These are phyloP conservation scores for Rubroshorea leprosula DNA, from an alignment of 345 rosid species.

Conservation along the genomic window DNA sequence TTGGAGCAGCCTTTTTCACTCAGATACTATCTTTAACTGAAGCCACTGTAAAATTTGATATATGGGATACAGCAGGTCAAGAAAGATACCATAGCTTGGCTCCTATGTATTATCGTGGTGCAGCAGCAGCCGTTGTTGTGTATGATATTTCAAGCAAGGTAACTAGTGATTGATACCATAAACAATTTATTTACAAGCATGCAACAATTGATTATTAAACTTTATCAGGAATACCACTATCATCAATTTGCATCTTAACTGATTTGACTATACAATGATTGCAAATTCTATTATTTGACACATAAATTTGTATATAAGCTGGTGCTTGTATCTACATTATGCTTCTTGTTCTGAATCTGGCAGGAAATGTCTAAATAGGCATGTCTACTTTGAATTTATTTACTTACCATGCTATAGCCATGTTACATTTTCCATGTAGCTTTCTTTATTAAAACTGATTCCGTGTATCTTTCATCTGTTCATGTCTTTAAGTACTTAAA, in stretches of 20 bases:
- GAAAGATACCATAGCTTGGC: conserved; percentile 72
- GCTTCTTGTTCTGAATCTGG: too few species aligned
- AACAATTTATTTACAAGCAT: conserved; percentile 3
- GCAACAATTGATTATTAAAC: not conserved
- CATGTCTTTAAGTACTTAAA: not conserved
- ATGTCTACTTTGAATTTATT: too few species aligned
- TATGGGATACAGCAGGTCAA: conserved; percentile 83
- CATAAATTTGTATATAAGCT: too few species aligned
- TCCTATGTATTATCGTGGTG: conserved; percentile 75
- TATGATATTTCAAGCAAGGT: conserved; percentile 67
- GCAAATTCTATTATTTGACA: too few species aligned
- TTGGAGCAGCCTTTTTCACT: conserved; percentile 78
- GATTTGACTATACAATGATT: too few species aligned
- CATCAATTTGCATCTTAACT: not conserved
- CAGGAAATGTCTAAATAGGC: too few species aligned
- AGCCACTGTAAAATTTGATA: conserved; percentile 64
- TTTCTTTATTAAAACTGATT: too few species aligned
- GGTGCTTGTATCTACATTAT: too few species aligned
- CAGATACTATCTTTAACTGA: conserved; percentile 57
- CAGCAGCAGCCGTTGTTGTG: conserved; percentile 60
- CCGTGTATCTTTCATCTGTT: too few species aligned
- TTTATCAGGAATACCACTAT: not conserved
- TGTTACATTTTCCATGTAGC: too few species aligned
- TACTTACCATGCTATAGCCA: too few species aligned
- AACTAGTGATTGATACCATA: not conserved